Evolutionary conservation across 257 asterid species (phyloP).

Genomic region (Eustoma russellianum): DNA sequence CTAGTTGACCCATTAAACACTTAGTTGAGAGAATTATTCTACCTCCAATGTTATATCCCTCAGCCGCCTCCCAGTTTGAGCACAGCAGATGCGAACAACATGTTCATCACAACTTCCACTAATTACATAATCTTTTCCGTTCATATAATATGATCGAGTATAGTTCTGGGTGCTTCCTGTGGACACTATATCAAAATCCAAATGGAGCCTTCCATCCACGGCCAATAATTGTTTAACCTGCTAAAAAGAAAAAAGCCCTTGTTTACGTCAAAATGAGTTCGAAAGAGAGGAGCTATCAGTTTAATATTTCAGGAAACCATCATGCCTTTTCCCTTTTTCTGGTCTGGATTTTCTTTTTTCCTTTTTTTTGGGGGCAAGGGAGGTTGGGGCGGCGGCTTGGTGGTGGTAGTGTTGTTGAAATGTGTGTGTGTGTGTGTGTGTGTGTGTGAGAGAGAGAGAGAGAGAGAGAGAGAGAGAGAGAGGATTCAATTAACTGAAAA

Average conservation of each 20-base stretch:
- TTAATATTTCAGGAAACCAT: too few species aligned
- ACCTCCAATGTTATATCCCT: slow-evolving; percentile 86
- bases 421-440: too few species aligned
- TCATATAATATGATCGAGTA: slow-evolving; percentile 90
- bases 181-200: slow-evolving; percentile 62
- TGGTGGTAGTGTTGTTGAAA: too few species aligned
- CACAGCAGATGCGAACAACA: slow-evolving; percentile 80
- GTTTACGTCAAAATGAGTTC: too few species aligned
- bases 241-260: slow-evolving; percentile 2
- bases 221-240: slow-evolving; percentile 90
- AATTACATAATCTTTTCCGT: slow-evolving; percentile 79
- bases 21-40: slow-evolving; percentile 8
- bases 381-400: too few species aligned
- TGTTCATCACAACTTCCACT: slow-evolving; percentile 98
- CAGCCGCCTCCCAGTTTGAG: slow-evolving; percentile 88
- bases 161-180: slow-evolving; percentile 86
- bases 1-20: slow-evolving; percentile 10
- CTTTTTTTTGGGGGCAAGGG: too few species aligned
- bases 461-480: too few species aligned
- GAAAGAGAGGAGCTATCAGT: too few species aligned
- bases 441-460: too few species aligned
- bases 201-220: slow-evolving; percentile 84
- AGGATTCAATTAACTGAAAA: too few species aligned
- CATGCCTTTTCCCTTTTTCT: too few species aligned
- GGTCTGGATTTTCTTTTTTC: too few species aligned